A percentile compares a stretch with the other conserved stretches of the same genome.
Conservation (phyloP, 176 grass and related monocot species). For the Leersia perrieri region DNA sequence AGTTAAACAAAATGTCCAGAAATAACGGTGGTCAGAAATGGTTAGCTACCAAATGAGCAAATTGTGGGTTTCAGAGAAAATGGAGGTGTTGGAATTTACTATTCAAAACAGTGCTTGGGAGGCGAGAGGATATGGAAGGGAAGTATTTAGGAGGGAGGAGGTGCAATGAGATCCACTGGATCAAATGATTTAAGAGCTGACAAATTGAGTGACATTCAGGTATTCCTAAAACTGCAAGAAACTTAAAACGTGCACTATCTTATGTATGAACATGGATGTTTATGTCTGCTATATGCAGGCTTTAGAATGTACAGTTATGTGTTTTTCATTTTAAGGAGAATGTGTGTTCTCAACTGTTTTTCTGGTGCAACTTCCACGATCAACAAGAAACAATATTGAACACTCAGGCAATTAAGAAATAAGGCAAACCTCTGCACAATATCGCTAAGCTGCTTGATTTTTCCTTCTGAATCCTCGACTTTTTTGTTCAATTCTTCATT, state of each 20-base stretch:
- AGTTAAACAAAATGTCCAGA: slow-evolving; percentile 9
- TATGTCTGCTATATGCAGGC: neutral
- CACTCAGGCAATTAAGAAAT: slow-evolving; percentile 27
- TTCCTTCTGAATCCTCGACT: slow-evolving; percentile 51
- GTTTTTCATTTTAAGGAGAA: neutral
- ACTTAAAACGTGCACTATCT: neutral
- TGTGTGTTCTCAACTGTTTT: neutral
- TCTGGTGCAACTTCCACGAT: neutral
- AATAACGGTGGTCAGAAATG: neutral
- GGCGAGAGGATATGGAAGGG: neutral
- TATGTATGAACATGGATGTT: neutral
- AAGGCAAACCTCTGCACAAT: slow-evolving; percentile 52
- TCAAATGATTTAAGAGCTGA: neutral
- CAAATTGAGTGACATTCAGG: neutral
- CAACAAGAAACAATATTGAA: slow-evolving; percentile 15
- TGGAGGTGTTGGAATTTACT: neutral
- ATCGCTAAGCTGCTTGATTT: slow-evolving; percentile 49
- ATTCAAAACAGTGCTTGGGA: neutral
- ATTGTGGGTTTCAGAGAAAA: neutral
- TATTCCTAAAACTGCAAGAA: neutral
- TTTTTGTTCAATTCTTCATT: slow-evolving; percentile 58
- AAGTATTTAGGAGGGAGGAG: neutral
- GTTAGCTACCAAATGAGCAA: neutral
- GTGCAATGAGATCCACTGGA: neutral
- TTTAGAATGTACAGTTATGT: neutral